Evolutionary conservation across 2,329 filamentous ascomycete genomes (phyloP), one percentile per base, ranked within the genome.

Genomic region (Cladosporium sp.): DNA sequence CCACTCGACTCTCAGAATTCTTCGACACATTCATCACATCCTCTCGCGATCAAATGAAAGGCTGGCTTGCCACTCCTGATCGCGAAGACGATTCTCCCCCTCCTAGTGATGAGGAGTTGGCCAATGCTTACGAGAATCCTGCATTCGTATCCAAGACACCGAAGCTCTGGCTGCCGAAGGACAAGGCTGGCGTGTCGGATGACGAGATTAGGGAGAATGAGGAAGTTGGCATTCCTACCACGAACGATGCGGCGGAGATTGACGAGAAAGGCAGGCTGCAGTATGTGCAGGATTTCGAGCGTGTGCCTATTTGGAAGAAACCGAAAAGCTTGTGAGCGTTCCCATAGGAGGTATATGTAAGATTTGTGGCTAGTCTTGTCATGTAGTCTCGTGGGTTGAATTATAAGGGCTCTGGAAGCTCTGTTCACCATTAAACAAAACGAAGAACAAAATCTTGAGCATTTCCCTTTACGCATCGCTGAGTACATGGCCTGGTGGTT

Each of bases 131-230:
- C 57, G 63, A 70, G 43, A 68, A 72, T 42, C 73, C 72, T 2
- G 69, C 69, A 0, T 64, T 76, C 30, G 73, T 66, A 1, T 66
- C 63, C 13, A 66, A 69, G 42, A 69, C 67, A 1, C 72, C 72
- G 2, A 67, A 68, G 12, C 51, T 76, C 12, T 76, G 73, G 73
- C 70, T 75, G 15, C 69, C 71, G 1, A 60, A 60, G 12, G 73
- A 76, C 52, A 64, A 66, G 12, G 64, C 71, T 60, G 72, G 72
- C 3, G 67, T 74, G 8, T 67, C 64, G 3, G 63, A 64, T 53
- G 63, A 71, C 38, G 72, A 75, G 55, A 68, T 73, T 15, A 54
- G 59, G 36, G 64, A 72, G 33, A 69, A 69, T 20, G 64, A 64
- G 47, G 69, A 68, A 50, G 64, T 63, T 19, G 61, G 59, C 0